Percentiles rank a stretch among this genome's conserved stretches.
phyloP scores from a whole-genome alignment of 2,329 filamentous ascomycete genomes.

The Diplodia corticola region DNA sequence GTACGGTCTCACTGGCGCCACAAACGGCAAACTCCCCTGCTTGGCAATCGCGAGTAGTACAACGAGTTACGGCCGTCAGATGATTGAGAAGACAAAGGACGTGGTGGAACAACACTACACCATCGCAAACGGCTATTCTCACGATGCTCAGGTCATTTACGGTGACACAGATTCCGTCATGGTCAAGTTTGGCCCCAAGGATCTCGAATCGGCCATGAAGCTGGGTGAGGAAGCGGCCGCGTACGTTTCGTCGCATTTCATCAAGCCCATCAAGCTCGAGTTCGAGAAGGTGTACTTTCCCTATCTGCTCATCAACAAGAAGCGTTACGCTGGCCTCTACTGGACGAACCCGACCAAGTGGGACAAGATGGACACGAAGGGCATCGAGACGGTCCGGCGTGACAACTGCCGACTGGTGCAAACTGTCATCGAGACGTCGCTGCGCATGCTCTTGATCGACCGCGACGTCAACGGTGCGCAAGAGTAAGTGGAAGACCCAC shows the following conservation, averaged over 20 bases:
- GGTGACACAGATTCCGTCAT: conserved; percentile 99
- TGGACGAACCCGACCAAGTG: conserved; percentile 94
- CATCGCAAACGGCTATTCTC: conserved; percentile 89
- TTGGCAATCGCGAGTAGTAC: conserved; percentile 94
- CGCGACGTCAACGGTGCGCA: conserved; percentile 86
- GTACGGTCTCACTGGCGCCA: conserved; percentile 95
- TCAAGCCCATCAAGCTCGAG: conserved; percentile 96
- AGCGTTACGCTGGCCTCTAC: conserved; percentile 95
- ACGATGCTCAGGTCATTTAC: conserved; percentile 96
- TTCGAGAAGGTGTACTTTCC: conserved; percentile 99
- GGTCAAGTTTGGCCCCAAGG: conserved; percentile 94
- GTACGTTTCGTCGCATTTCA: conserved; percentile 86
- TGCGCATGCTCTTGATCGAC: conserved; percentile 94
- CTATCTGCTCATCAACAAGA: conserved; percentile 99
- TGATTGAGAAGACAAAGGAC: conserved; percentile 98
- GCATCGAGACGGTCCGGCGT: conserved; percentile 95
- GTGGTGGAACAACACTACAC: conserved; percentile 90
- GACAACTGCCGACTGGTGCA: conserved; percentile 96
- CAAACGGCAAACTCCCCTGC: conserved; percentile 92
- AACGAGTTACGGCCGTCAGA: conserved; percentile 93
- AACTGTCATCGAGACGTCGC: conserved; percentile 93
- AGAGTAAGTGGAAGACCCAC: conserved; percentile 64
- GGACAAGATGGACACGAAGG: conserved; percentile 99
- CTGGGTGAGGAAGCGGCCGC: conserved; percentile 89
- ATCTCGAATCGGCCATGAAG: conserved; percentile 87